Conservation (phyloP, 2,329 filamentous ascomycete species). For the Alternaria atra region DNA sequence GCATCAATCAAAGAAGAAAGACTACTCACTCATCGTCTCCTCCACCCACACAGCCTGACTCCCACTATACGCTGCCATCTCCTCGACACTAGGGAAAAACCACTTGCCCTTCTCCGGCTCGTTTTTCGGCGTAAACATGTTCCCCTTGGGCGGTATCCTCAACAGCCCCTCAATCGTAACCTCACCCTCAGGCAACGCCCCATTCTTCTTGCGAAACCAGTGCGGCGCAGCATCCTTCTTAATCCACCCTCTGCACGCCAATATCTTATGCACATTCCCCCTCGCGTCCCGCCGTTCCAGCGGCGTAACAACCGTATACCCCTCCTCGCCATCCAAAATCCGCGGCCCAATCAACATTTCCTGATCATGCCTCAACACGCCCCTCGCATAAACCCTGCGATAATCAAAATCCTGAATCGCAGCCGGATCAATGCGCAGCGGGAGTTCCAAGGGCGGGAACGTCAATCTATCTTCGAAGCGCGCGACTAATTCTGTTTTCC, state of each 20-base stretch:
- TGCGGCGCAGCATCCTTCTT: conserved; percentile 75
- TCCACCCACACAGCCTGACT: conserved; percentile 95
- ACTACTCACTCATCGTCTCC: conserved; percentile 81
- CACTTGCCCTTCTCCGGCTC: conserved; percentile 83
- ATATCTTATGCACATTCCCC: conserved; percentile 65
- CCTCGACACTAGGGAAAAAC: conserved; percentile 90
- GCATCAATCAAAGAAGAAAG: conserved; percentile 7
- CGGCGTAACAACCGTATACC: conserved; percentile 90
- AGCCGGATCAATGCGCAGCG: conserved; percentile 80
- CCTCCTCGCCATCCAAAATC: conserved; percentile 86
- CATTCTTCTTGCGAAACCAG: conserved; percentile 61
- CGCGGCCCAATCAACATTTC: conserved; percentile 97
- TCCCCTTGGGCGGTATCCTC: conserved; percentile 93
- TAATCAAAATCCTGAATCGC: conserved; percentile 92
- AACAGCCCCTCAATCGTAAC: conserved; percentile 85
- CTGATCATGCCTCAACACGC: conserved; percentile 81
- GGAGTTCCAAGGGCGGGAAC: conserved; percentile 83
- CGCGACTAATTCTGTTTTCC: conserved; percentile 93
- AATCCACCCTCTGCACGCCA: conserved; percentile 95
- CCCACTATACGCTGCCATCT: conserved; percentile 86
- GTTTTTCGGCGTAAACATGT: conserved; percentile 95
- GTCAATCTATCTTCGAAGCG: conserved; percentile 92
- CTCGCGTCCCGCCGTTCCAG: conserved; percentile 73
- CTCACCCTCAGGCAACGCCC: conserved; percentile 73
- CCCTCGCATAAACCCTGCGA: conserved; percentile 79